These are phyloP conservation scores for Daldinia concentrica DNA, from an alignment of 495 filamentous ascomycete species.

Conservation along the genomic window DNA sequence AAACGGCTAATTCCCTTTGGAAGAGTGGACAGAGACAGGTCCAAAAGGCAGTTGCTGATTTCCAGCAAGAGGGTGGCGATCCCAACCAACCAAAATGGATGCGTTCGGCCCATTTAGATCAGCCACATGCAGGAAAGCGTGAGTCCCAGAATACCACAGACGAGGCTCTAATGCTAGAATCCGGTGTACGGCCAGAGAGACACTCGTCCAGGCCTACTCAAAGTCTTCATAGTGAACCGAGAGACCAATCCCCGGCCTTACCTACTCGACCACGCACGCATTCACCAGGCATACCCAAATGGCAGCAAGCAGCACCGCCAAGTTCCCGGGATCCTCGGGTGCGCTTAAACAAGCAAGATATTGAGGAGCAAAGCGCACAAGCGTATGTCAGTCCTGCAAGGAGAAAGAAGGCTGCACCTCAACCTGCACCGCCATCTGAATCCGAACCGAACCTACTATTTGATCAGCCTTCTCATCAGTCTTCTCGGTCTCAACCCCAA, in stretches of 20 bases:
- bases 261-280: conserved; percentile 44
- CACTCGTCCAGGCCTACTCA: conserved; percentile 48
- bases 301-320: conserved; percentile 58
- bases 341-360: conserved; percentile 71
- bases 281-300: conserved; percentile 47
- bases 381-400: conserved; percentile 92
- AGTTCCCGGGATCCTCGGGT: conserved; percentile 62
- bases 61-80: conserved; percentile 76
- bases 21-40: conserved; percentile 92
- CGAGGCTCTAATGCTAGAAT: conserved; percentile 91
- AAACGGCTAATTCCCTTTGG: conserved; percentile 94
- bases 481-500: conserved; percentile 37
- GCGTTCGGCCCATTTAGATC: conserved; percentile 68
- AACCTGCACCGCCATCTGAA: conserved; percentile 53
- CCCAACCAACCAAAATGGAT: conserved; percentile 94
- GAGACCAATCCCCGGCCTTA: conserved; percentile 59
- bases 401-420: conserved; percentile 70
- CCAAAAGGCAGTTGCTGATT: conserved; percentile 92
- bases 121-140: conserved; percentile 37
- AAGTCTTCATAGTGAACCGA: conserved; percentile 37
- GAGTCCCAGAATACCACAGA: conserved; percentile 66
- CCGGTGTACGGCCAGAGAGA: conserved; percentile 60
- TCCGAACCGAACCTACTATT: conserved; percentile 68
- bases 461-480: conserved; percentile 52
- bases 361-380: conserved; percentile 83